A percentile compares a stretch with the other conserved stretches of the same genome.
Evolutionary conservation across 371 early-diverging fungal species (phyloP).

Genomic region (Fennellomyces sp.): DNA sequence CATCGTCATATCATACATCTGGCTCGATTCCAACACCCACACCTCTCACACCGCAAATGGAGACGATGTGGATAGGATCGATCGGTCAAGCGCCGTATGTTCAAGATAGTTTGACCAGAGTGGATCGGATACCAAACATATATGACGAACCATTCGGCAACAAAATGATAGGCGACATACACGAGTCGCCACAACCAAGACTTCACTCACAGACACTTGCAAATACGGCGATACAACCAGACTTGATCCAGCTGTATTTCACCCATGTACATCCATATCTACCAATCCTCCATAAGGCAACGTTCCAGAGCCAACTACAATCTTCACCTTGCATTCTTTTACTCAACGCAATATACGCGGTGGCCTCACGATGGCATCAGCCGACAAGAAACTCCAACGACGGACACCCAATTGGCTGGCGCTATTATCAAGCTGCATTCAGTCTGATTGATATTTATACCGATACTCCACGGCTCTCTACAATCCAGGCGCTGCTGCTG

Average conservation of each 20-base stretch:
- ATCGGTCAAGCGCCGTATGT: constrained; percentile 49
- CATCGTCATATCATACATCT: neutral
- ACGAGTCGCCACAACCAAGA: neutral
- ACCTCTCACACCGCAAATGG: neutral
- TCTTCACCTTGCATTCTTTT: constrained; percentile 39
- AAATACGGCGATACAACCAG: constrained; percentile 1
- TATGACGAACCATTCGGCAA: constrained; percentile 21
- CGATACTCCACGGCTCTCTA: constrained; percentile 66
- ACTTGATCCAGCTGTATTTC: constrained; percentile 48
- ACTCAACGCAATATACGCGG: constrained; percentile 61
- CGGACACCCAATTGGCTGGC: constrained; percentile 27
- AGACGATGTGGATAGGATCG: constrained; percentile 18
- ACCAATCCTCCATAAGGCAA: constrained; percentile 61
- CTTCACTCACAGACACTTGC: constrained; percentile 8
- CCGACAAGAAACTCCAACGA: constrained; percentile 5
- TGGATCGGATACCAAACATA: constrained; percentile 32
- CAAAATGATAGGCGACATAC: neutral
- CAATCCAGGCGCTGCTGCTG: constrained; percentile 71
- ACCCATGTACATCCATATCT: constrained; percentile 60
- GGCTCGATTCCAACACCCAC: neutral
- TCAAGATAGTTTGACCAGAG: constrained; percentile 27
- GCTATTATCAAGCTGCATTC: constrained; percentile 44
- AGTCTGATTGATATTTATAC: constrained; percentile 66
- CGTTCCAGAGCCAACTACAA: constrained; percentile 51
- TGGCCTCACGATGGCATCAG: constrained; percentile 49